Evolutionary conservation across 1,284 basidiomycete species (phyloP).

Genomic region (Violaceomyces palustris): DNA sequence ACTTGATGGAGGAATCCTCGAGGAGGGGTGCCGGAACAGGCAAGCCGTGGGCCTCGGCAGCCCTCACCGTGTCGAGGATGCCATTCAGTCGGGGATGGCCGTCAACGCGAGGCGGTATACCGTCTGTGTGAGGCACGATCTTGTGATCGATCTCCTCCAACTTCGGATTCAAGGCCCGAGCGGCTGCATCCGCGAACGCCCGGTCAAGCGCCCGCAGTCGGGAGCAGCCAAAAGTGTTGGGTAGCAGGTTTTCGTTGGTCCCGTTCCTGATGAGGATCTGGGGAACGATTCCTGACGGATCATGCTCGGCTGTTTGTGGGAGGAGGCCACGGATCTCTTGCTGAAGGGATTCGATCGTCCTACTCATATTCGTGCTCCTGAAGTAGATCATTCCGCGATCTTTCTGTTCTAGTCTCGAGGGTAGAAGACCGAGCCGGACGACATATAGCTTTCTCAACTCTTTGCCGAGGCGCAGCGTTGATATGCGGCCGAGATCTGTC

Average conservation of each 20-base stretch:
- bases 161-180: slow-evolving; percentile 63
- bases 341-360: slow-evolving; percentile 72
- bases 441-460: slow-evolving; percentile 66
- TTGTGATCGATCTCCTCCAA: slow-evolving; percentile 64
- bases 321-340: slow-evolving; percentile 64
- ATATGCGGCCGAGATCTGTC: slow-evolving; percentile 70
- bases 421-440: slow-evolving; percentile 60
- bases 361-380: slow-evolving; percentile 67
- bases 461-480: slow-evolving; percentile 65
- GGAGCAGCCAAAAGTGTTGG: slow-evolving; percentile 66
- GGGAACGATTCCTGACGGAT: slow-evolving; percentile 13
- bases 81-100: slow-evolving; percentile 72
- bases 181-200: slow-evolving; percentile 49
- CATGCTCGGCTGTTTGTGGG: slow-evolving; percentile 7
- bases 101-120: slow-evolving; percentile 66
- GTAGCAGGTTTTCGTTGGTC: slow-evolving; percentile 68
- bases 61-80: slow-evolving; percentile 66
- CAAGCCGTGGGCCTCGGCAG: slow-evolving; percentile 65
- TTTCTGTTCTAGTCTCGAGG: slow-evolving; percentile 14
- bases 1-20: slow-evolving; percentile 10
- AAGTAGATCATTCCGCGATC: slow-evolving; percentile 38
- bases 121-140: slow-evolving; percentile 67
- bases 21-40: slow-evolving; percentile 26
- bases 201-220: slow-evolving; percentile 55
- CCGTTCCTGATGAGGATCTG: slow-evolving; percentile 44